Evolutionary conservation across 352 stramenopile genomes (phyloP).

Genomic region (Plasmopara halstedii): DNA sequence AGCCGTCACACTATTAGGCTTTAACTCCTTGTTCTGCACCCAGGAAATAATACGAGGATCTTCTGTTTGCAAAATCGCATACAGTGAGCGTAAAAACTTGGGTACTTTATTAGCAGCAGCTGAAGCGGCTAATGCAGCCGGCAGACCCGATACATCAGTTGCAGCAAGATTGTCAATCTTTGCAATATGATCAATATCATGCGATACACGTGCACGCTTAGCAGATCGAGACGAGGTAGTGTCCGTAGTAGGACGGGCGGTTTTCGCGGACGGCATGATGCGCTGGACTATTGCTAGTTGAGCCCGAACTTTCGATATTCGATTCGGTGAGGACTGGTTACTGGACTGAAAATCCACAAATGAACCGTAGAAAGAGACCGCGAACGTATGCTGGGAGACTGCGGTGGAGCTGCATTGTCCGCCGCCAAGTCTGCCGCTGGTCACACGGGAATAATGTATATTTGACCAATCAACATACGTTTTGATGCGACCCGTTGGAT

Average conservation of each 20-base stretch:
- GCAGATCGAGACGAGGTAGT: constrained; percentile 1
- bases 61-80: constrained; percentile 72
- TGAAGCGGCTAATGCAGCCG: constrained; percentile 1
- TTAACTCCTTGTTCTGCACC: constrained; percentile 62
- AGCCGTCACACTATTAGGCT: constrained; percentile 42
- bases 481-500: constrained; percentile 11
- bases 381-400: constrained; percentile 1
- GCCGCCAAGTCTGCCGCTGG: no score
- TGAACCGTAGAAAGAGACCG: constrained; percentile 17
- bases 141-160: not conserved
- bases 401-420: constrained; percentile 8
- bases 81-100: constrained; percentile 78
- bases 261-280: constrained; percentile 17
- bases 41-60: constrained; percentile 60
- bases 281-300: constrained; percentile 1
- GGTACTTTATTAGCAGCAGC: constrained; percentile 48
- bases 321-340: constrained; percentile 1
- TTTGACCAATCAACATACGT: constrained; percentile 10
- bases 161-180: not conserved
- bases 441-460: constrained; percentile 13
- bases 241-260: constrained; percentile 13
- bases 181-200: not conserved
- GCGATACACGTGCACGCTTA: constrained; percentile 13
- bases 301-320: constrained; percentile 8
- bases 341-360: constrained; percentile 23